Evolutionary conservation across 176 grass and related monocot species (phyloP).

Genomic region (Rhynchospora tenuis): DNA sequence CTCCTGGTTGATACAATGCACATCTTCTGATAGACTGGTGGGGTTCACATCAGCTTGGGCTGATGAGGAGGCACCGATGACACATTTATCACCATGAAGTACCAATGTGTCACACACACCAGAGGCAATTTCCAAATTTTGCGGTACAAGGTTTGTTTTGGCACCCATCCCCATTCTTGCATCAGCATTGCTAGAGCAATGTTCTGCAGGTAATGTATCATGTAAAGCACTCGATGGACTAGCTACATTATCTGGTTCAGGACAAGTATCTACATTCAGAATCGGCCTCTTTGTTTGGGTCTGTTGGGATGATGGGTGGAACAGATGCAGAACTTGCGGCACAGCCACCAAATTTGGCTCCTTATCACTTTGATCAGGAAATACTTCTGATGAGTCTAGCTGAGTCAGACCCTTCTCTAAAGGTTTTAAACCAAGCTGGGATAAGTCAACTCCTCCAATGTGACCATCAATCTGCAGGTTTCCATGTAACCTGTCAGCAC

Average conservation of each 20-base stretch:
- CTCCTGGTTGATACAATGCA: slow-evolving; percentile 71
- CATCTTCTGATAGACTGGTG: slow-evolving; percentile 38
- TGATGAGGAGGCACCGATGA: slow-evolving; percentile 16
- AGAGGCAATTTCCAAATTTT: not conserved
- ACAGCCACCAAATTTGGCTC: no score
- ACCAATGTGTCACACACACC: slow-evolving; percentile 23
- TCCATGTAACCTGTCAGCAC: slow-evolving; percentile 27
- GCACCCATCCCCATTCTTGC: slow-evolving; percentile 10
- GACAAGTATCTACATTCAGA: no score
- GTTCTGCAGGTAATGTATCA: no score
- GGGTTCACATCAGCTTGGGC: slow-evolving; percentile 33
- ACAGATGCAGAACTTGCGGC: no score
- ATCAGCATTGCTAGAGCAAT: no score
- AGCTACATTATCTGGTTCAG: no score
- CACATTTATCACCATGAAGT: slow-evolving; percentile 35
- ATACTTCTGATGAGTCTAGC: no score
- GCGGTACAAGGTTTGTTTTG: slow-evolving; percentile 30
- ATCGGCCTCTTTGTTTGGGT: no score
- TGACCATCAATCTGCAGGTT: slow-evolving; percentile 32
- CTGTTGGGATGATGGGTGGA: no score
- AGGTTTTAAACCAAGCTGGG: not conserved
- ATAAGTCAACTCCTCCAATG: no score
- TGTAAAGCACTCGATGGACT: no score
- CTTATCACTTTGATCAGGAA: no score
- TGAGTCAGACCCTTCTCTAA: not conserved